These are phyloP conservation scores for Medicago lupulina DNA, from an alignment of 306 rosid species.

Conservation along the genomic window DNA sequence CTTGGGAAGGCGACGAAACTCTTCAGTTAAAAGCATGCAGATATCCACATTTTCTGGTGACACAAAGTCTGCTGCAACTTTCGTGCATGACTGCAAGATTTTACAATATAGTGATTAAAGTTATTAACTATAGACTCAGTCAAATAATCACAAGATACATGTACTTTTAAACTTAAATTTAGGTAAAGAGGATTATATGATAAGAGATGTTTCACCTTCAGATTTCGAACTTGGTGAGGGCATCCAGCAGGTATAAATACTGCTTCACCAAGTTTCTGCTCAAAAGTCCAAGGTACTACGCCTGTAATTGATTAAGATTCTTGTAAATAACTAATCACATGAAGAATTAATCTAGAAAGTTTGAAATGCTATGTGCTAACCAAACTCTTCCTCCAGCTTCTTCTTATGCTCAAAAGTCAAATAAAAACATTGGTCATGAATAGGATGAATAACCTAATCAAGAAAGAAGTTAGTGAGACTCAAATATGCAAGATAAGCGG, in stretches of 20 bases:
- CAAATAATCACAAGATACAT: not conserved
- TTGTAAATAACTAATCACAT: constrained; percentile 4
- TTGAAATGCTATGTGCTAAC: constrained; percentile 44
- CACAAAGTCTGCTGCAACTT: constrained; percentile 78
- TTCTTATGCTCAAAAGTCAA: constrained; percentile 69
- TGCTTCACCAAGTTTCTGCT: constrained; percentile 76
- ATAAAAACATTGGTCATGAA: constrained; percentile 78
- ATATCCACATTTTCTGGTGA: constrained; percentile 67
- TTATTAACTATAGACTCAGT: not conserved
- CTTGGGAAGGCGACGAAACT: constrained; percentile 66
- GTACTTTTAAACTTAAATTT: not conserved
- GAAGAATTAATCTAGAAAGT: constrained; percentile 9
- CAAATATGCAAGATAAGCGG: constrained; percentile 4
- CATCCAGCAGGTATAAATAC: constrained; percentile 88
- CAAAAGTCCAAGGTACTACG: constrained; percentile 76
- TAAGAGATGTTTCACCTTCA: constrained; percentile 53
- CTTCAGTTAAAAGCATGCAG: constrained; percentile 65
- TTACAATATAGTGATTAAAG: constrained; percentile 5
- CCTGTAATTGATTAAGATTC: constrained; percentile 45
- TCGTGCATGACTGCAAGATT: constrained; percentile 65
- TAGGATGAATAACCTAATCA: constrained; percentile 69
- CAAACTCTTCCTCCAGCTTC: constrained; percentile 69
- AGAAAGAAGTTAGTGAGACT: not conserved
- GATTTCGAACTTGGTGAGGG: constrained; percentile 83
- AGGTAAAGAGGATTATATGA: not conserved